These are phyloP conservation scores for Aotearoamyces nothofagi DNA, from an alignment of 2,329 filamentous ascomycete species.

Conservation along the genomic window DNA sequence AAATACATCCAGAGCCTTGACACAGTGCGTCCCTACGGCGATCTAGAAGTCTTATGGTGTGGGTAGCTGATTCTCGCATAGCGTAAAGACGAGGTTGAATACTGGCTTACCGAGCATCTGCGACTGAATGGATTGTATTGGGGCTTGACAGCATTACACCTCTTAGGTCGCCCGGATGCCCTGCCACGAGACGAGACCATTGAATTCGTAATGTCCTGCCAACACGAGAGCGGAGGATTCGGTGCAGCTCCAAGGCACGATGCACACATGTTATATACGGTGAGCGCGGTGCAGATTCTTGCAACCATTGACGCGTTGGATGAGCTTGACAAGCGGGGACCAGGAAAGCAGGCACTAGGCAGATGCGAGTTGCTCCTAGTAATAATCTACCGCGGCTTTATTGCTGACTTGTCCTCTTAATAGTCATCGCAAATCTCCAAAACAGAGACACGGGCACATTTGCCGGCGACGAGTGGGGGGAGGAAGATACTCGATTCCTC, in stretches of 20 bases:
- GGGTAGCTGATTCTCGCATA: conserved; percentile 24
- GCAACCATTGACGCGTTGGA: conserved; percentile 73
- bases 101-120: conserved; percentile 94
- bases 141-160: conserved; percentile 78
- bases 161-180: conserved; percentile 67
- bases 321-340: conserved; percentile 58
- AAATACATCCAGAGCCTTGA: conserved; percentile 88
- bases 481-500: conserved; percentile 87
- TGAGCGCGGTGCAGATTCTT: conserved; percentile 87
- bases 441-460: conserved; percentile 74
- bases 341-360: conserved; percentile 58
- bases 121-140: conserved; percentile 94
- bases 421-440: conserved; percentile 70
- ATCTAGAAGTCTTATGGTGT: conserved; percentile 13
- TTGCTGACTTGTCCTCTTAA: conserved; percentile 2
- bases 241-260: conserved; percentile 90
- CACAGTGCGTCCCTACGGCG: conserved; percentile 41
- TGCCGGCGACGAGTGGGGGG: conserved; percentile 89
- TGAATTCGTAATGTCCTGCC: conserved; percentile 89
- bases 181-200: conserved; percentile 70
- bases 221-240: conserved; percentile 80
- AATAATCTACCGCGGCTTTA: too few species aligned
- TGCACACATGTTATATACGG: conserved; percentile 89
- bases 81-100: conserved; percentile 89
- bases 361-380: conserved; percentile 53